Evolutionary conservation across 805 yeast species (phyloP).

Genomic region (Yamadazyma olivae): DNA sequence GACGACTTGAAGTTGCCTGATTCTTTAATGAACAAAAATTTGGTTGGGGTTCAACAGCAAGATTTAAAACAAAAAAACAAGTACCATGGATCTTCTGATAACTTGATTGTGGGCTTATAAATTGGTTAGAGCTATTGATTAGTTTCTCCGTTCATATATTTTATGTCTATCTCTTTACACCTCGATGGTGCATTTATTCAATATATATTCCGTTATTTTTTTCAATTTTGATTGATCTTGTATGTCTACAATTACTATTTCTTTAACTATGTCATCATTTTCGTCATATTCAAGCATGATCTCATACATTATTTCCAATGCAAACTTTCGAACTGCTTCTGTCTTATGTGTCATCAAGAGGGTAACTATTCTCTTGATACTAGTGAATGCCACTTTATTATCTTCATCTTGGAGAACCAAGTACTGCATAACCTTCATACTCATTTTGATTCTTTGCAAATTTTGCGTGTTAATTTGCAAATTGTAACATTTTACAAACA

Average conservation of each 20-base stretch:
- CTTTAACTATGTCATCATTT: background rate
- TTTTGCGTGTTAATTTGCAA: constrained; percentile 50
- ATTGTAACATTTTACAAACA: constrained; percentile 52
- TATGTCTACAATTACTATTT: constrained; percentile 3
- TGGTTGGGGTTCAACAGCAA: constrained; percentile 10
- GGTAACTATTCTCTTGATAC: constrained; percentile 5
- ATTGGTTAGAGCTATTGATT: too few relatives aligned
- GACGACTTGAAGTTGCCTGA: background rate
- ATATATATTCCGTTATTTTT: background rate
- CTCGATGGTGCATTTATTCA: too few relatives aligned
- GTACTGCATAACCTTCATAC: constrained; percentile 43
- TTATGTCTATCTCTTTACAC: too few relatives aligned
- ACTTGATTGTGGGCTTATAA: constrained; percentile 19
- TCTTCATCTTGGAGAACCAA: constrained; percentile 20
- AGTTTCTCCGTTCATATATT: too few relatives aligned
- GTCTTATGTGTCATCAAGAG: constrained; percentile 6
- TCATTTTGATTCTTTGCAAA: constrained; percentile 32
- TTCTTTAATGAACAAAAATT: constrained; percentile 7
- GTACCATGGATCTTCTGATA: constrained; percentile 18
- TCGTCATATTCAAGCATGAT: constrained; percentile 4
- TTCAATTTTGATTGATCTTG: background rate
- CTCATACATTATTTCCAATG: constrained; percentile 7
- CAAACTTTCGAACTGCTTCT: constrained; percentile 1
- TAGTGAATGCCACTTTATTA: background rate
- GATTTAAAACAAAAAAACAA: constrained; percentile 5